Conservation (phyloP, 2,329 filamentous ascomycete genomes). For the Pseudogymnoascus sp. region DNA sequence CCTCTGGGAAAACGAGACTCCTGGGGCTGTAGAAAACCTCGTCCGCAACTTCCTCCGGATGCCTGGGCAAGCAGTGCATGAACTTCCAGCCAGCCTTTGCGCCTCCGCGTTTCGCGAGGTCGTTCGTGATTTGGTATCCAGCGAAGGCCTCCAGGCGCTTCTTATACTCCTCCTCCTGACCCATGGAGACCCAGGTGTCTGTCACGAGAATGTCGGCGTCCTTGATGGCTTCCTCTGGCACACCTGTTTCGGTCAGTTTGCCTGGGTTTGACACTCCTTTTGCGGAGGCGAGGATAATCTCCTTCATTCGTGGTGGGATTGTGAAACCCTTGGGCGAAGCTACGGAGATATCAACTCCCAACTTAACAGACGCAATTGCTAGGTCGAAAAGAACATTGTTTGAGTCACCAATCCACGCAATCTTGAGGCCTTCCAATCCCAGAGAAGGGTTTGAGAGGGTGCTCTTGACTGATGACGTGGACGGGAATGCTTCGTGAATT, state of each 20-base stretch:
- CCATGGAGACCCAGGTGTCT: conserved; percentile 98
- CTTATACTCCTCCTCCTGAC: conserved; percentile 77
- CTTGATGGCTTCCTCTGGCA: conserved; percentile 77
- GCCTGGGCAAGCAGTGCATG: conserved; percentile 94
- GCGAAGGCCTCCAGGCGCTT: conserved; percentile 73
- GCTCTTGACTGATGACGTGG: conserved; percentile 28
- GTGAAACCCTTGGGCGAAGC: conserved; percentile 79
- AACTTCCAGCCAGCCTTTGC: conserved; percentile 91
- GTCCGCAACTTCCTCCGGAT: conserved; percentile 86
- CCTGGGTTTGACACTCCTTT: conserved; percentile 50
- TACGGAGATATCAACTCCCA: conserved; percentile 78
- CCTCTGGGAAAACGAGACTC: conserved; percentile 87
- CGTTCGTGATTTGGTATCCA: conserved; percentile 85
- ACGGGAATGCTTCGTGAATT: conserved; percentile 68
- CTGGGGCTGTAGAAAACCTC: conserved; percentile 85
- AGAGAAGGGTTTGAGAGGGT: conserved; percentile 33
- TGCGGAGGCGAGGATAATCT: conserved; percentile 60
- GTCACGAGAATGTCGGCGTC: conserved; percentile 85
- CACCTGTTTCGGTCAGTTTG: conserved; percentile 63
- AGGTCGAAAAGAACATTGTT: conserved; percentile 97
- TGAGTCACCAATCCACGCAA: conserved; percentile 93
- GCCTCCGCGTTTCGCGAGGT: conserved; percentile 73
- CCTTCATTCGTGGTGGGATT: conserved; percentile 67
- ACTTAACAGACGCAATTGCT: conserved; percentile 77
- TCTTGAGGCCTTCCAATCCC: conserved; percentile 73